These are phyloP conservation scores for Fusarium sp. DNA, from an alignment of 2,329 filamentous ascomycete species.

Conservation along the genomic window DNA sequence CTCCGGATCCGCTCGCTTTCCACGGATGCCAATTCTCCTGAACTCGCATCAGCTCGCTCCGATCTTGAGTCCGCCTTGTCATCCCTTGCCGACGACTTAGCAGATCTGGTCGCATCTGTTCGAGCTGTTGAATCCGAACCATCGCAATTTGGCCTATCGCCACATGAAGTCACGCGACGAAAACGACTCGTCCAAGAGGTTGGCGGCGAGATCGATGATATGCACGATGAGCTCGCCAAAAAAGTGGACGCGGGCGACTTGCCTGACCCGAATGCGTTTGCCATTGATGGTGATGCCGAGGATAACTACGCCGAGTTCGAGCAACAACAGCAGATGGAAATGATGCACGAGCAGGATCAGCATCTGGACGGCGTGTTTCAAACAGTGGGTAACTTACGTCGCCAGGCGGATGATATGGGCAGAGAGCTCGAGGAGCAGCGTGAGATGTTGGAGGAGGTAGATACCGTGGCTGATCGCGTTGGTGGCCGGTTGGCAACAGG, in stretches of 20 bases:
- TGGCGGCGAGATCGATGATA: slow-evolving; percentile 87
- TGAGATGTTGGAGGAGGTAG: slow-evolving; percentile 87
- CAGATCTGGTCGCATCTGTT: slow-evolving; percentile 88
- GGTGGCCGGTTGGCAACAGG: slow-evolving; percentile 86
- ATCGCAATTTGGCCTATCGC: slow-evolving; percentile 84
- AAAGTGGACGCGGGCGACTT: slow-evolving; percentile 61
- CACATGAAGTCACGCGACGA: slow-evolving; percentile 82
- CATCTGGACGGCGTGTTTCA: slow-evolving; percentile 92
- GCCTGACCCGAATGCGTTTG: slow-evolving; percentile 65
- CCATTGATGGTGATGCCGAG: slow-evolving; percentile 60
- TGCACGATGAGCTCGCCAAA: slow-evolving; percentile 82
- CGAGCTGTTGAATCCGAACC: slow-evolving; percentile 88
- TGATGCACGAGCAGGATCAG: slow-evolving; percentile 95
- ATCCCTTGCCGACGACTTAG: slow-evolving; percentile 82
- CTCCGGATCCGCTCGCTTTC: slow-evolving; percentile 91
- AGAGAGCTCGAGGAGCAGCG: slow-evolving; percentile 94
- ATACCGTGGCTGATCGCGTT: slow-evolving; percentile 86
- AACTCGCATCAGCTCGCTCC: slow-evolving; percentile 80
- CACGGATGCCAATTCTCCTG: slow-evolving; percentile 76
- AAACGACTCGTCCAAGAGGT: slow-evolving; percentile 87
- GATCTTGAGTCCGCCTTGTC: slow-evolving; percentile 74
- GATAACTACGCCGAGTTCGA: slow-evolving; percentile 82
- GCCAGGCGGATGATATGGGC: slow-evolving; percentile 96
- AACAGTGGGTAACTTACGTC: slow-evolving; percentile 88
- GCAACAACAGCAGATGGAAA: slow-evolving; percentile 87